Base-by-base conservation (phyloP, 768 basidiomycete species). In the Phlebiopsis gigantea region DNA sequence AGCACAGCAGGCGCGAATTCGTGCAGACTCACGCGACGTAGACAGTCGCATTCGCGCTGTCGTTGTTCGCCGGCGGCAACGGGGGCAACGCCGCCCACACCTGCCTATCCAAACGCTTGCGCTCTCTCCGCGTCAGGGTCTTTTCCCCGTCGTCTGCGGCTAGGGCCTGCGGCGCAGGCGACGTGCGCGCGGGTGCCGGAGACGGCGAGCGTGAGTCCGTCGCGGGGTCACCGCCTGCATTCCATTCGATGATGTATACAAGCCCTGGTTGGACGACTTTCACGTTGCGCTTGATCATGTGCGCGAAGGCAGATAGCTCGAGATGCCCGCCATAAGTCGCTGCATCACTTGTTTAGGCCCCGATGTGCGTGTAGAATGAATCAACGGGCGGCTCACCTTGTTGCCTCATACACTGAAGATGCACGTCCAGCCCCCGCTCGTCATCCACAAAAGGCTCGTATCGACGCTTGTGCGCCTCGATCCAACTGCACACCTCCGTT, bases 191-290 rank as follows among this genome's bases (percentile, higher is more conserved):
- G 15, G 63, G 64, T 53, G 62, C 53, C 0, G 66, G 61, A 2
- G 65, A 60, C 5, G 65, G 54, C 14, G 69, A 53, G 19, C 66
- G 24, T n/a, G 26, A 26, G 2, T 64, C 59, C 28, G 64, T 50
- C 30, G 53, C 42, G 29, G 61, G 50, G 57, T 81, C 80, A 50
- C 75, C 79, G 57, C 84, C 85, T 2, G 87, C 79, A 39, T 74
- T 71, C 87, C 89, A 90, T 65, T 92, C 86, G 54, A 95, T 92
- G 58, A 94, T 87, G 71, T 94, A 94, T 25, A 93, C 88, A 30
- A 97, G 78, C 1, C 90, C 91, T 0, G 94, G 93, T 66, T 96
- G 94, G 52, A 95, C 82, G 57, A 97, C 92, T 74, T 96, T 96
- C 69, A 97, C 87, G 65, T 92, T 81, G 28, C 87, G 78, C 54